Base-by-base conservation (phyloP, 1,284 basidiomycete genomes). In the Takashimella tepidaria region DNA sequence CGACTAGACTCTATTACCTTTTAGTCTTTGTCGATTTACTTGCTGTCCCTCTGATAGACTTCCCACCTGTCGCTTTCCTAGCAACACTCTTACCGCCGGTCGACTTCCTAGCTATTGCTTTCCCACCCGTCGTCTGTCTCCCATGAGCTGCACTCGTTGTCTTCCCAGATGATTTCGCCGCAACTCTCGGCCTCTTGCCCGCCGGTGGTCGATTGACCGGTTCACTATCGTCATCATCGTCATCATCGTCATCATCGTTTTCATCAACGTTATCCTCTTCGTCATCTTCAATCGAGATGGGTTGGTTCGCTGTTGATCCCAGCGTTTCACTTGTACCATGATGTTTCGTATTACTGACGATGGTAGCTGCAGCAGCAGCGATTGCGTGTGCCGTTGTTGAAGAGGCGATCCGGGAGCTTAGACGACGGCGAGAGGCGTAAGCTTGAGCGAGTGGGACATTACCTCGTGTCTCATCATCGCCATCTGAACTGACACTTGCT, bases 351-450 rank as follows among this genome's bases (percentile, higher is more conserved):
- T 47, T 26, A 3, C 54, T 24, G n/a, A 55, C 47, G 16, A 37
- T 45, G 50, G 6, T 21, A 41, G 77, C 79, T 24, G 62, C 61
- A 3, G 59, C 72, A 12, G 77, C 72, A 43, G 64, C 68, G 10
- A 78, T 70, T 21, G 54, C 71, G 23, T 79, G 80, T 45, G 73
- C 64, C 24, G 61, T 73, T 11, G 66, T 73, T 27, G 78, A 79
- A 26, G 46, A 24, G 3, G 52, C 47, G 24, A 53, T 43, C 8
- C 52, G 40, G 11, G 52, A 44, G 37, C 52, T 53, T 27, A 48
- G 41, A 40, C 52, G 12, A 25, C 52, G 43, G 27, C 46, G 41
- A 22, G 25, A 23, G n/a, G 19, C 43, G n/a, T 41, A 45, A 13
- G 12, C 10, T n/a, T n/a, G 22, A 12, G n/a, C 43, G 21, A 16